phyloP scores from a whole-genome alignment of 2,329 filamentous ascomycete species.

The Monosporascus sp. region DNA sequence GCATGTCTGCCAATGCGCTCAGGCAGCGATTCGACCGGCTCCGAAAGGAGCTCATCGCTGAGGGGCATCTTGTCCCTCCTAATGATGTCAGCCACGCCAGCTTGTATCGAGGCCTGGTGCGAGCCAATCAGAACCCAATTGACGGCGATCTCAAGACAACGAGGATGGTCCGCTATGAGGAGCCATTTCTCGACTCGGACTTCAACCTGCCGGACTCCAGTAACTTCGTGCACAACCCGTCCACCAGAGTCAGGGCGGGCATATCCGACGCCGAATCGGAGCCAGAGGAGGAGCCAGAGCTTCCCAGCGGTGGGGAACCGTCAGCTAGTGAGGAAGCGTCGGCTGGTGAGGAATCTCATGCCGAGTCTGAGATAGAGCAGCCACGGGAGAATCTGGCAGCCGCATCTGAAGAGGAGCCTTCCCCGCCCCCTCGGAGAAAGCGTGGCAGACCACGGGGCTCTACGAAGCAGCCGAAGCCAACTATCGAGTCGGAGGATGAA shows the following conservation, averaged over 20 bases:
- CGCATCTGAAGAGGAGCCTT: too few species aligned
- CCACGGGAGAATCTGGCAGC: too few species aligned
- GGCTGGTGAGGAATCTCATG: too few species aligned
- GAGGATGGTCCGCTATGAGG: slow-evolving; percentile 27
- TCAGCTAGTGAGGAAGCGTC: too few species aligned
- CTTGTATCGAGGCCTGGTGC: slow-evolving; percentile 29
- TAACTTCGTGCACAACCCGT: slow-evolving; percentile 1
- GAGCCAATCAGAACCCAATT: slow-evolving; percentile 15
- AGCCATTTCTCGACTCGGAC: slow-evolving; percentile 27
- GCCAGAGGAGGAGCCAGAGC: too few species aligned
- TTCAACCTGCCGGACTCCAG: slow-evolving; percentile 25
- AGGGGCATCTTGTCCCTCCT: slow-evolving; percentile 39
- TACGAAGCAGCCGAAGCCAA: too few species aligned
- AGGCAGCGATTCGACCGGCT: slow-evolving; percentile 32
- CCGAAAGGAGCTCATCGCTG: slow-evolving; percentile 27
- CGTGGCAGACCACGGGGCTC: too few species aligned
- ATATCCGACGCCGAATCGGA: background rate
- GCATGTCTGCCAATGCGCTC: slow-evolving; percentile 34
- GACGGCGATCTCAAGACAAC: slow-evolving; percentile 18
- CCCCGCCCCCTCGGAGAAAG: too few species aligned
- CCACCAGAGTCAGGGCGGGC: background rate
- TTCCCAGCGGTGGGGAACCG: too few species aligned
- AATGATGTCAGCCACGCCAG: slow-evolving; percentile 13
- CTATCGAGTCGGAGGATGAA: too few species aligned
- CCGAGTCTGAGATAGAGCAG: too few species aligned